Evolutionary conservation across 345 rosid species (phyloP).

Genomic region (Brassica carinata): DNA sequence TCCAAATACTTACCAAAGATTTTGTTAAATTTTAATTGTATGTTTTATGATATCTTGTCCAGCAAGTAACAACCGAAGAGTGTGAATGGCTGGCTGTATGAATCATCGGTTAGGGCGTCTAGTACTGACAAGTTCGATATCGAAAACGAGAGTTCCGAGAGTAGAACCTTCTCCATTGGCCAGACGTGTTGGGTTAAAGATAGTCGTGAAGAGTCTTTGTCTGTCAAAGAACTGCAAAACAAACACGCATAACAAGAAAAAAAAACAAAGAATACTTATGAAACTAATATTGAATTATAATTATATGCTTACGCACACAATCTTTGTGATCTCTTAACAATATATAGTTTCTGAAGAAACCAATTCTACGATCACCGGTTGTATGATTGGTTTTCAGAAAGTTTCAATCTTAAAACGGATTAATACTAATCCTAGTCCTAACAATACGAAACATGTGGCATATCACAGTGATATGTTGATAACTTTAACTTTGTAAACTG

Average conservation of each 20-base stretch:
- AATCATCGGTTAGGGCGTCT: conserved; percentile 38
- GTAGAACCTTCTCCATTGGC: conserved; percentile 89
- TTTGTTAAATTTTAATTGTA: not conserved
- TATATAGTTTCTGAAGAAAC: not conserved
- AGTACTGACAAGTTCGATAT: conserved; percentile 68
- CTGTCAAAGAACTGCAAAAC: conserved; percentile 69
- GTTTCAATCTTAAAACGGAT: not conserved
- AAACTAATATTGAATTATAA: not conserved
- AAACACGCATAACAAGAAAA: not conserved
- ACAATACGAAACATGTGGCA: not conserved
- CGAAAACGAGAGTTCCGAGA: conserved; percentile 70
- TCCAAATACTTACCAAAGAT: not conserved
- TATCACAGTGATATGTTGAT: not conserved
- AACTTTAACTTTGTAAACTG: not conserved
- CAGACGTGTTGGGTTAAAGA: conserved; percentile 83
- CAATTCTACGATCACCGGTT: not conserved
- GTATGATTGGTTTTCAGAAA: conserved; percentile 2
- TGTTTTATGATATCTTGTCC: conserved; percentile 5
- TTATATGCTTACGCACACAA: not conserved
- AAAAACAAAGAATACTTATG: not conserved
- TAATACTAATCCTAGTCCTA: not conserved
- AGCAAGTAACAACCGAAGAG: not conserved
- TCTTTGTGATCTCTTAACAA: not conserved
- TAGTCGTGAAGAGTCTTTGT: conserved; percentile 82
- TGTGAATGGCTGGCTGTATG: conserved; percentile 4